Base-by-base conservation (phyloP, 129 eudicot genomes). In the Pulicaria dysenterica region DNA sequence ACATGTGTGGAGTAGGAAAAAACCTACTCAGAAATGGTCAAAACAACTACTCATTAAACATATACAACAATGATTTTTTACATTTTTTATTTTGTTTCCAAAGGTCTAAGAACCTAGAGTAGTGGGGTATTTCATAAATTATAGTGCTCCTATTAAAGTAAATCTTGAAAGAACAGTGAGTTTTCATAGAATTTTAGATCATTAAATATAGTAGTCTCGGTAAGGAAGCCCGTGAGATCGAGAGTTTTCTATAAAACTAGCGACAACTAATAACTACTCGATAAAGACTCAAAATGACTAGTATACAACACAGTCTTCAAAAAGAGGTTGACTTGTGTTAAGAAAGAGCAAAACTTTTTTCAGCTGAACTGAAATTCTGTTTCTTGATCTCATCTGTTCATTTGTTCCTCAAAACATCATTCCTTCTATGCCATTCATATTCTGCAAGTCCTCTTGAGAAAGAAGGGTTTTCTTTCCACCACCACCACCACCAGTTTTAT, bases 381-480 rank as follows among this genome's bases (percentile, higher is more conserved):
- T 58, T 61, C 67, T 75, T 39, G 55, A 24, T 24, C n/a, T n/a
- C n/a, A 57, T n/a, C 44, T 5, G 2, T 43, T 24, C 16, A 1
- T 24, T 63, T 43, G 14, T 41, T 62, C 57, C 42, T 86, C 83
- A 92, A 83, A 85, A 89, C 93, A 90, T 76, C 31, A 80, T 89
- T 53, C 73, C 79, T 12, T 76, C 76, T 34, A 4, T 54, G 51
- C 79, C 93, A 39, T 77, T 78, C 86, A 88, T 83, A 83, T 86
- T 81, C 81, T 95, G 88, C 72, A 95, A 58, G 69, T 95, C 99
- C 53, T 88, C 88, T 75, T 95, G 91, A 16, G 99, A 95, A 69
- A 91, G 67, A 55, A 91, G 96, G 59, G 99, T 95, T 75, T 75
- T 90, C 83, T 81, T 86, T 55, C 97, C 97, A 37, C 85, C 60